Conservation (phyloP, 805 yeast genomes). For the Ogataea dorogensis region DNA sequence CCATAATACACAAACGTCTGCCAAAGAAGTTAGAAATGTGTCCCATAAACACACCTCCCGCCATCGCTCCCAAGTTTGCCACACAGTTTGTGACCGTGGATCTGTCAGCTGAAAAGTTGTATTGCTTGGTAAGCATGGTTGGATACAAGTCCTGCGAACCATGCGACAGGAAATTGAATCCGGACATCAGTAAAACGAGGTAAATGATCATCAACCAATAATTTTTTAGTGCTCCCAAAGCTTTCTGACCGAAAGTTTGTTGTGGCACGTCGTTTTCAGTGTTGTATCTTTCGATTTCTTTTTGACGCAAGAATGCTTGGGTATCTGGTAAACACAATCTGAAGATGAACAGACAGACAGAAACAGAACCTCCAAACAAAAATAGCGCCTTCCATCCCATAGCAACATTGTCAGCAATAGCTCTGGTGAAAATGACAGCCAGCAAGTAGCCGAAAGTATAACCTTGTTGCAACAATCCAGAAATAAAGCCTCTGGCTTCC, state of each 20-base stretch:
- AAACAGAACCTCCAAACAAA: conserved; percentile 67
- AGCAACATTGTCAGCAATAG: conserved; percentile 51
- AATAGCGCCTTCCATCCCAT: conserved; percentile 64
- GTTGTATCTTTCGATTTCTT: conserved; percentile 35
- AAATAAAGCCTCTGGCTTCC: conserved; percentile 54
- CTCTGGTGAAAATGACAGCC: conserved; percentile 64
- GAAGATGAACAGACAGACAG: conserved; percentile 41
- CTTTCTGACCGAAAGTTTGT: conserved; percentile 35
- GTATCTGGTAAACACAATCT: conserved; percentile 51
- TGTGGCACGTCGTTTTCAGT: conserved; percentile 32
- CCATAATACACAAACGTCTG: conserved; percentile 50
- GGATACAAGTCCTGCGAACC: conserved; percentile 65
- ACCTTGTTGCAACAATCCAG: conserved; percentile 78
- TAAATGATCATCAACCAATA: conserved; percentile 63
- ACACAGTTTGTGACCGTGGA: conserved; percentile 56
- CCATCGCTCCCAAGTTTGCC: conserved; percentile 57
- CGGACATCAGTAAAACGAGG: conserved; percentile 58
- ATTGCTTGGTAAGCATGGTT: conserved; percentile 49
- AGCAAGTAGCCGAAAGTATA: conserved; percentile 68
- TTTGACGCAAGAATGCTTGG: conserved; percentile 47
- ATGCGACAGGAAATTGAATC: conserved; percentile 61
- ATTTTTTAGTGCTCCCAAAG: conserved; percentile 37
- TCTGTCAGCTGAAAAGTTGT: conserved; percentile 40
- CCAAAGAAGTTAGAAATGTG: conserved; percentile 56
- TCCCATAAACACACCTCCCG: conserved; percentile 56